A percentile compares a stretch with the other conserved stretches of the same genome.
Conservation (phyloP, 352 stramenopile genomes). For the Globisporangium perplexum region DNA sequence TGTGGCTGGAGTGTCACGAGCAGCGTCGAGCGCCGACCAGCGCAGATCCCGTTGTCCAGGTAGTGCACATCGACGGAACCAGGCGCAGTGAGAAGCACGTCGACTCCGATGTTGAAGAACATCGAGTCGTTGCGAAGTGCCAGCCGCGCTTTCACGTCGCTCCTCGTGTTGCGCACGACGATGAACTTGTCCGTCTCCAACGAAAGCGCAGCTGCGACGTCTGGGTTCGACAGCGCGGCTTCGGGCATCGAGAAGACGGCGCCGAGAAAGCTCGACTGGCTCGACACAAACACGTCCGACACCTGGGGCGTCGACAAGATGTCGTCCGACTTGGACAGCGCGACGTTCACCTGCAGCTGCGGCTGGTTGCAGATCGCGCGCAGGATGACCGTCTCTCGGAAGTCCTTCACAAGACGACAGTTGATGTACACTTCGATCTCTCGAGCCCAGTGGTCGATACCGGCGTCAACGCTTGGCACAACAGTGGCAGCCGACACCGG, state of each 20-base stretch:
- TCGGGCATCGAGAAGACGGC: conserved; percentile 80
- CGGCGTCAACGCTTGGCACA: conserved; percentile 2
- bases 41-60: conserved; percentile 67
- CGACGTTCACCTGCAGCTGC: conserved; percentile 69
- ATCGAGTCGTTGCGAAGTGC: conserved; percentile 81
- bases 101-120: conserved; percentile 75
- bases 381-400: conserved; percentile 78
- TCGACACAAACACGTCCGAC: conserved; percentile 21
- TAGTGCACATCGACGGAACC: conserved; percentile 49
- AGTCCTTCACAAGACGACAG: conserved; percentile 85
- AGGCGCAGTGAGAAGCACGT: conserved; percentile 29
- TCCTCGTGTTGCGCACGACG: conserved; percentile 72
- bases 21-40: conserved; percentile 53
- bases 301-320: conserved; percentile 20
- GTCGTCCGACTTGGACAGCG: conserved; percentile 35
- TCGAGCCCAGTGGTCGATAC: conserved; percentile 57
- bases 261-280: conserved; percentile 71
- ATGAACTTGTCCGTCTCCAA: conserved; percentile 63
- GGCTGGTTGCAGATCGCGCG: conserved; percentile 73
- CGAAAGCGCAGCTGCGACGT: conserved; percentile 19
- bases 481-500: conserved; percentile 1
- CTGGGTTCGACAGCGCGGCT: conserved; percentile 38
- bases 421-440: conserved; percentile 87
- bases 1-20: conserved; percentile 64
- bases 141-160: conserved; percentile 54